These are phyloP conservation scores for Eleusine coracana DNA, from an alignment of 176 grass and related monocot genomes.

Conservation along the genomic window DNA sequence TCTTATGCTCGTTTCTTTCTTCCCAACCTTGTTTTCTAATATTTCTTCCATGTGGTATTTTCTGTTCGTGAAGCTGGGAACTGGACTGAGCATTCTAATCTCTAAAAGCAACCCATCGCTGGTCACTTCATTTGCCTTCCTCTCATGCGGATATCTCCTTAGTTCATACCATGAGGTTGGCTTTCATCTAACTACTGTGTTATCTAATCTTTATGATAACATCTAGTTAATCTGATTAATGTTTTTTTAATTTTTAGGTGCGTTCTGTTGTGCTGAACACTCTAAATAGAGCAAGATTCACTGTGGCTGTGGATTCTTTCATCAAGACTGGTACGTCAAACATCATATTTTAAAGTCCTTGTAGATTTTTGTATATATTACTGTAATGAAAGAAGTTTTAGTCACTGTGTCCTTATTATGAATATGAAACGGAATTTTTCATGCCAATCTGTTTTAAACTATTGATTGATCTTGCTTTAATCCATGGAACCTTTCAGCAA, in stretches of 20 bases:
- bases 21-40: not conserved
- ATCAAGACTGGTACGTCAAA: slow-evolving; percentile 84
- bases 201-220: slow-evolving; percentile 10
- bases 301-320: slow-evolving; percentile 97
- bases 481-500: slow-evolving; percentile 11
- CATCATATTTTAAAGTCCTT: not conserved
- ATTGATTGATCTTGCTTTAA: not conserved
- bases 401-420: too few relatives aligned
- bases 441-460: not conserved
- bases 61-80: slow-evolving; percentile 76
- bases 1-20: not conserved
- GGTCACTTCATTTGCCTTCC: slow-evolving; percentile 79
- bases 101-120: slow-evolving; percentile 94
- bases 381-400: not conserved
- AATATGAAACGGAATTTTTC: not conserved
- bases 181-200: slow-evolving; percentile 15
- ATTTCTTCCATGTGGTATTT: slow-evolving; percentile 5
- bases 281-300: slow-evolving; percentile 92
- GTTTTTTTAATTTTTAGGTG: slow-evolving; percentile 64
- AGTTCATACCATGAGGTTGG: slow-evolving; percentile 97
- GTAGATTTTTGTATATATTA: slow-evolving; percentile 12
- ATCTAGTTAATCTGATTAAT: slow-evolving; percentile 8
- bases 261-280: slow-evolving; percentile 97
- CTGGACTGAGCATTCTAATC: slow-evolving; percentile 93
- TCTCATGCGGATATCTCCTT: slow-evolving; percentile 90